phyloP scores from a whole-genome alignment of 2,329 filamentous ascomycete genomes.

The Xylariales sp. region DNA sequence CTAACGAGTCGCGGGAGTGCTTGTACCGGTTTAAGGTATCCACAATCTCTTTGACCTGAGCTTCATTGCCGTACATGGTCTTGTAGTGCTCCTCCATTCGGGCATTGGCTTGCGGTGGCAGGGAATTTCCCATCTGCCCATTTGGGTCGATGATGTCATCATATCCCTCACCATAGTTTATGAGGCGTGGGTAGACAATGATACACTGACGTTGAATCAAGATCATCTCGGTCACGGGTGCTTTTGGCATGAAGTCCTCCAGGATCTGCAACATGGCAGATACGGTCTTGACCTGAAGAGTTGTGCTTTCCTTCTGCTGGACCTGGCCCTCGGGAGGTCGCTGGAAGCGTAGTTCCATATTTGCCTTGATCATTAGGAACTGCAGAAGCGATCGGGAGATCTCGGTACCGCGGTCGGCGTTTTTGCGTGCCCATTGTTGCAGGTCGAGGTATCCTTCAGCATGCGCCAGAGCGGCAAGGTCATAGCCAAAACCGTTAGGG shows the following conservation, averaged over 20 bases:
- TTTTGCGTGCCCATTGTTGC: conserved; percentile 71
- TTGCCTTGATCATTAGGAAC: conserved; percentile 80
- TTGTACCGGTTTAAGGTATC: conserved; percentile 83
- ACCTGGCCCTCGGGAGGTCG: conserved; percentile 60
- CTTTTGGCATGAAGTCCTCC: conserved; percentile 61
- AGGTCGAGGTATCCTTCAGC: conserved; percentile 76
- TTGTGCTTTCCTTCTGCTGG: conserved; percentile 58
- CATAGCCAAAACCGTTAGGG: conserved; percentile 78
- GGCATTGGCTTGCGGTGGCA: conserved; percentile 73
- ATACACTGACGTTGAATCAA: conserved; percentile 82
- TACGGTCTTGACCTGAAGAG: conserved; percentile 80
- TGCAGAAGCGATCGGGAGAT: conserved; percentile 70
- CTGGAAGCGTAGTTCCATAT: conserved; percentile 72
- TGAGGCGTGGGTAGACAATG: conserved; percentile 85
- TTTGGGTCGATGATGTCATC: conserved; percentile 89
- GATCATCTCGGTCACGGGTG: conserved; percentile 64
- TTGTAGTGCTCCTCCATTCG: conserved; percentile 99
- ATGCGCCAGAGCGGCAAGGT: conserved; percentile 81
- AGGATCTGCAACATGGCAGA: conserved; percentile 75
- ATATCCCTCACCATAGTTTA: conserved; percentile 92
- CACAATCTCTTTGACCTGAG: conserved; percentile 81
- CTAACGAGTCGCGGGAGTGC: conserved; percentile 72
- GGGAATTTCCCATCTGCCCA: conserved; percentile 72
- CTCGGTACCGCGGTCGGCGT: conserved; percentile 60
- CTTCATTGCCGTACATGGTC: conserved; percentile 91